Base-by-base conservation (phyloP, 1,284 basidiomycete species). In the Grifola frondosa region DNA sequence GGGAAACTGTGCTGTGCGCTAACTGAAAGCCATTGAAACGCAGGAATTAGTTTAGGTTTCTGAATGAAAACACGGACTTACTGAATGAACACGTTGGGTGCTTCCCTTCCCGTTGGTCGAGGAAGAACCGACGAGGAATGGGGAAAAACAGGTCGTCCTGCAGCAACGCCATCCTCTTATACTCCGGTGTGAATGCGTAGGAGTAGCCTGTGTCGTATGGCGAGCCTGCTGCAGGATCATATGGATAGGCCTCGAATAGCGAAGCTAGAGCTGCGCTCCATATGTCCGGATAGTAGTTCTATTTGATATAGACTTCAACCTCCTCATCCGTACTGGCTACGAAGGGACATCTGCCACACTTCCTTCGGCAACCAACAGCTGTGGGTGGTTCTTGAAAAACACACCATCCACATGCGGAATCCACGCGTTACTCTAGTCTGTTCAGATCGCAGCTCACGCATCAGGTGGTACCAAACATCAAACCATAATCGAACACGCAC, bases 81-180 rank as follows among this genome's bases (percentile, higher is more conserved):
- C 74, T 17, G 52, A 65, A 79, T 1, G 67, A 67, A 71, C 74
- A 78, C 0, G 66, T 64, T 10, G 62, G 60, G 47, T 75, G 73
- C 33, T 68, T 69, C 1, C 54, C 61, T 0, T 70, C 62, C 1
- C 58, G 61, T 19, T 64, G 56, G 26, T 72, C 15, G 19, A 41
- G 19, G 23, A 46, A 32, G 28, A 35, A 37, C 1, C 44, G 40
- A 21, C 74, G 60, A 5, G 73, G 72, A 1, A 64, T 73, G 35
- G 77, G 75, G 56, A 78, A 77, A 9, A 56, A 49, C 19, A 59
- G 36, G 30, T 63, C 62, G 10, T 59, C 59, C 29, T 54, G 50
- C 19, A 63, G 41, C 10, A 59, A 52, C 11, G 61, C 59, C n/a
- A 60, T 40, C 12, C 62, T 43, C 44, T 60, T 57, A 49, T 40